phyloP scores from a whole-genome alignment of 352 stramenopile species.

The Globisporangium emineosum region DNA sequence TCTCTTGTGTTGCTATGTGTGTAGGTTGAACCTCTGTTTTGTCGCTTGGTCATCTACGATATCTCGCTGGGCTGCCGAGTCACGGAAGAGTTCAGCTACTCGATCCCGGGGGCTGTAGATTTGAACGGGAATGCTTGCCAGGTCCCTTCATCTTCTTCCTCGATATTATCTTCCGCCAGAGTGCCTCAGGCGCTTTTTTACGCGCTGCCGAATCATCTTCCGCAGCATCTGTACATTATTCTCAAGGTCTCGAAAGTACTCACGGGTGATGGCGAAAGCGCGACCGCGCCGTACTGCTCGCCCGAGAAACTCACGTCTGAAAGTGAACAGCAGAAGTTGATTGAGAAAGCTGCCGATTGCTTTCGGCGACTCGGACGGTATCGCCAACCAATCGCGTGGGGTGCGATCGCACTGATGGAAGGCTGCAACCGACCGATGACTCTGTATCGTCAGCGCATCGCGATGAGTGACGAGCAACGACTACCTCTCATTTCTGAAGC shows the following conservation, averaged over 20 bases:
- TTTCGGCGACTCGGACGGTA: slow-evolving; percentile 46
- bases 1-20: background rate
- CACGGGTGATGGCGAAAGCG: slow-evolving; percentile 46
- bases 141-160: background rate
- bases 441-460: slow-evolving; percentile 55
- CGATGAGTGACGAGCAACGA: slow-evolving; percentile 61
- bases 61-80: slow-evolving; percentile 42
- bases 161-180: background rate
- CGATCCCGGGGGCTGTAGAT: slow-evolving; percentile 23
- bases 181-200: slow-evolving; percentile 47
- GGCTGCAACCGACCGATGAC: slow-evolving; percentile 46
- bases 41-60: slow-evolving; percentile 64
- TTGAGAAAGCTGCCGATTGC: slow-evolving; percentile 48
- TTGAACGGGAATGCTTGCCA: slow-evolving; percentile 13
- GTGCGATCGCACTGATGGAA: slow-evolving; percentile 42
- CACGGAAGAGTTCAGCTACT: slow-evolving; percentile 68
- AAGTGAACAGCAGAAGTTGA: slow-evolving; percentile 52
- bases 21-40: slow-evolving; percentile 63
- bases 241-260: slow-evolving; percentile 69
- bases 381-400: slow-evolving; percentile 60
- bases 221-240: slow-evolving; percentile 54
- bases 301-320: slow-evolving; percentile 53
- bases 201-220: slow-evolving; percentile 41
- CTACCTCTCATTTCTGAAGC: slow-evolving; percentile 50
- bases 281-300: slow-evolving; percentile 52